Percentiles rank a stretch among this genome's conserved stretches.
Evolutionary conservation across 225 moss, liverwort and hornwort species (phyloP).

Genomic region (Physcomitrium patens): DNA sequence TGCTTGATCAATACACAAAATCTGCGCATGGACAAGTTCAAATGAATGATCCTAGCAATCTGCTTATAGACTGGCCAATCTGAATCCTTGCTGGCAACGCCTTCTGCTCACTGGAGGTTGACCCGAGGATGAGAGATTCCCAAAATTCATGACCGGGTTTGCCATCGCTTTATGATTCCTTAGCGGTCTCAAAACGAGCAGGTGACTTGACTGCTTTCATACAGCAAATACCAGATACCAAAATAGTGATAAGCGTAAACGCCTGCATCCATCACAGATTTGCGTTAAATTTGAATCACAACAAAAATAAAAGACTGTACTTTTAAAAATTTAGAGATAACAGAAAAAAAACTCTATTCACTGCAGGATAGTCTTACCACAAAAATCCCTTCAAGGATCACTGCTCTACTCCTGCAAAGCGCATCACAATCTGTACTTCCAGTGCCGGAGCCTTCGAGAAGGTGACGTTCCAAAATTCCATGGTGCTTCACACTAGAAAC

Average conservation of each 20-base stretch:
- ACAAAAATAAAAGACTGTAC: not conserved
- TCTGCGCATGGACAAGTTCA: conserved; percentile 10
- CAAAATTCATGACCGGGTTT: not conserved
- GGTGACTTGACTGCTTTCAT: conserved; percentile 68
- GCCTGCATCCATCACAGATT: conserved; percentile 44
- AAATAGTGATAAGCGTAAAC: conserved; percentile 53
- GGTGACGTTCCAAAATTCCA: conserved; percentile 41
- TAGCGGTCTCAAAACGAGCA: conserved; percentile 55
- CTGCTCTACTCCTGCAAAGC: conserved; percentile 62
- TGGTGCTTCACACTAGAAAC: conserved; percentile 31
- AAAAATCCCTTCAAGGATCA: conserved; percentile 65
- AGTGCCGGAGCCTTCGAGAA: conserved; percentile 37
- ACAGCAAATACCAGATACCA: conserved; percentile 66
- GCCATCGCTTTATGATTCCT: conserved; percentile 52
- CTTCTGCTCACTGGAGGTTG: not conserved
- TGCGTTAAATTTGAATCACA: conserved; percentile 28
- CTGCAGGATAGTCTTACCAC: conserved; percentile 41
- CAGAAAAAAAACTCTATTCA: not conserved
- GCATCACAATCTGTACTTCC: conserved; percentile 46
- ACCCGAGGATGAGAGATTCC: not conserved
- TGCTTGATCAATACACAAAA: not conserved
- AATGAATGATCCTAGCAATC: conserved; percentile 19
- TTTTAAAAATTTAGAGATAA: not conserved
- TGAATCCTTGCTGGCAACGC: conserved; percentile 6
- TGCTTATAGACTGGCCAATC: not conserved